Conservation (phyloP, 1,284 basidiomycete species). For the Rhodofomes roseus region DNA sequence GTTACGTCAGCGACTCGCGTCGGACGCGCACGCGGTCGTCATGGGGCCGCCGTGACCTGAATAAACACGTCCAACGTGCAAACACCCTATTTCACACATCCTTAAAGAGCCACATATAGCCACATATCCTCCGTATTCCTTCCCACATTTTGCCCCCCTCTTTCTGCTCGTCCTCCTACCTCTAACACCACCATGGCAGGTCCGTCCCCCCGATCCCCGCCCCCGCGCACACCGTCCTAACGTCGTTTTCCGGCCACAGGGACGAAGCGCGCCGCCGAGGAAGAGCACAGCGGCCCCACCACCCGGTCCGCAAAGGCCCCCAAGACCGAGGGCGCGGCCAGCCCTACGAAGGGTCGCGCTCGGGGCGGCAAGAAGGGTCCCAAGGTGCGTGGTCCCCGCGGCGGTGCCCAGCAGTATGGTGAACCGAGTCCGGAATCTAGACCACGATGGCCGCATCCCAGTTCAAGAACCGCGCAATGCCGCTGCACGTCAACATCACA, state of each 20-base stretch:
- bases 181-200: slow-evolving; percentile 26
- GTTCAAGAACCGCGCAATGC: slow-evolving; percentile 64
- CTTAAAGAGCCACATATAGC: slow-evolving; percentile 7
- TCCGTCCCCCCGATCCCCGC: slow-evolving; percentile 17
- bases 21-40: slow-evolving; percentile 7
- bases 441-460: slow-evolving; percentile 42
- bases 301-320: slow-evolving; percentile 45
- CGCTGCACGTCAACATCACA: slow-evolving; percentile 65
- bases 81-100: slow-evolving; percentile 3
- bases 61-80: not conserved
- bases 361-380: slow-evolving; percentile 35
- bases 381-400: slow-evolving; percentile 36
- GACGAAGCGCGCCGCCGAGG: slow-evolving; percentile 45
- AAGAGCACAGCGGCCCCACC: slow-evolving; percentile 34
- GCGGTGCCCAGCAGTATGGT: not conserved
- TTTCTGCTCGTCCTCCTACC: slow-evolving; percentile 5
- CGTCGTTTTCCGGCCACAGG: slow-evolving; percentile 24
- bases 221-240: not conserved
- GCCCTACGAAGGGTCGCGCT: slow-evolving; percentile 19
- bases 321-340: slow-evolving; percentile 36
- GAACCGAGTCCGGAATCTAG: slow-evolving; percentile 23
- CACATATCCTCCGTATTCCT: slow-evolving; percentile 3
- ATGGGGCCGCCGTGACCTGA: slow-evolving; percentile 4
- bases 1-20: slow-evolving; percentile 9
- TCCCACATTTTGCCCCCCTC: slow-evolving; percentile 9